Base-by-base conservation (phyloP, 1,284 basidiomycete species). In the Paramarasmius palmivorus region DNA sequence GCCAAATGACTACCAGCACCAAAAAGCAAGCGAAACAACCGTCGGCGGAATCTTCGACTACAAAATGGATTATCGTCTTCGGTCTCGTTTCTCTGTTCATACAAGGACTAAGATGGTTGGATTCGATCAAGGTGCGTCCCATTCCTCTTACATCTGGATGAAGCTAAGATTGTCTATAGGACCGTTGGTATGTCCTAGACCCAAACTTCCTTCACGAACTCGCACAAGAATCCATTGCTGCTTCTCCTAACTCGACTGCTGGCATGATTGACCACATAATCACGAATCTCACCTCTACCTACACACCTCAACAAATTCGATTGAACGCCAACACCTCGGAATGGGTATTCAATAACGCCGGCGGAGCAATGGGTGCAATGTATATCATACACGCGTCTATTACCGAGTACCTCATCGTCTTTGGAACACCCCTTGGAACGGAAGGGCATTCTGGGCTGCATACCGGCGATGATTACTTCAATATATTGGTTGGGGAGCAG, bases 281-380 rank as follows among this genome's bases (percentile, higher is more conserved):
- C 53, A 63, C 79, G 17, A 88, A 90, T 69, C 84, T 95, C 56
- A 87, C 85, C 12, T 68, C 74, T 10, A 86, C 83, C 7, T 88
- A 93, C 65, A 76, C 87, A 6, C 58, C 75, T 20, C 67, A 73
- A n/a, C 63, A 73, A 36, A 76, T 89, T 49, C 73, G 79, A 12
- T 63, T 94, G 59, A 88, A 90, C 69, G 70, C 80, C 19, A 69
- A 90, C 71, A 61, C 75, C 6, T 76, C 80, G 46, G 95, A 98
- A 66, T 98, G 96, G 96, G 84, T 98, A 40, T 93, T 97, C 74
- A 98, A 90, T 78, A 99, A 99, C 66, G 96, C 96, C 0, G 96
- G 95, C 17, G 96, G 97, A 50, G 96, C 97, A 0, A 99, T 99
- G 96, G 96, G 93, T 42, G 87, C 88, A 40, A 98, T 99, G 96